Evolutionary conservation across 306 rosid genomes (phyloP), one percentile per base, ranked within the genome.

Genomic region (Boehmeria nivea): DNA sequence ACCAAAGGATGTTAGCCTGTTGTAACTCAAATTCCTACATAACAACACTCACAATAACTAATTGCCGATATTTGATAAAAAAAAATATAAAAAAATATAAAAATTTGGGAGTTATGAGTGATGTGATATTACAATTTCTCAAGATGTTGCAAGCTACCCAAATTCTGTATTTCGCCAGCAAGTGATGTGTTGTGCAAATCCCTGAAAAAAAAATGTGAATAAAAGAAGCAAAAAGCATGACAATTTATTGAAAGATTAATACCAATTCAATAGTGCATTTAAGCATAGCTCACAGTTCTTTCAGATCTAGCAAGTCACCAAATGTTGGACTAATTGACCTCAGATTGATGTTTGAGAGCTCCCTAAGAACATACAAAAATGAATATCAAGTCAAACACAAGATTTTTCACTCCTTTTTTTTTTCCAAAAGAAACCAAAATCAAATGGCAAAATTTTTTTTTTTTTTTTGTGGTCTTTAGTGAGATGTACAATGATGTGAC

Each of bases 11-110:
- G 74, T 72, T 51, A 90, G 65, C 46, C 69, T 66, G 66, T 90
- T 90, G 88, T 80, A 90, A 73, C 98, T 86, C 69, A 90, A 76
- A 66, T 86, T 84, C 88, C 98, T 90, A 88, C 59, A 73, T 10
- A 87, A 55, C 21, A 65, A n/a, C 26, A 56, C 37, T 68, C 61
- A n/a, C 25, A 20, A 52, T 53, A 24, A 59, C 27, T 55, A 17
- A 45, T 19, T 64, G 23, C 66, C 55, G 46, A 9, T 14, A 15
- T 57, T 25, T 12, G 16, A 39, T 36, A 38, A 21, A 39, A 34
- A 57, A 44, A 18, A 23, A 7, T 25, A 19, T 21, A 46, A 21
- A 22, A 20, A n/a, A n/a, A n/a, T n/a, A n/a, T n/a, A n/a, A n/a
- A n/a, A n/a, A n/a, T n/a, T n/a, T n/a, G n/a, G n/a, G n/a, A n/a